Evolutionary conservation across 2,329 filamentous ascomycete species (phyloP).

Genomic region (Sordariomycetes sp.): DNA sequence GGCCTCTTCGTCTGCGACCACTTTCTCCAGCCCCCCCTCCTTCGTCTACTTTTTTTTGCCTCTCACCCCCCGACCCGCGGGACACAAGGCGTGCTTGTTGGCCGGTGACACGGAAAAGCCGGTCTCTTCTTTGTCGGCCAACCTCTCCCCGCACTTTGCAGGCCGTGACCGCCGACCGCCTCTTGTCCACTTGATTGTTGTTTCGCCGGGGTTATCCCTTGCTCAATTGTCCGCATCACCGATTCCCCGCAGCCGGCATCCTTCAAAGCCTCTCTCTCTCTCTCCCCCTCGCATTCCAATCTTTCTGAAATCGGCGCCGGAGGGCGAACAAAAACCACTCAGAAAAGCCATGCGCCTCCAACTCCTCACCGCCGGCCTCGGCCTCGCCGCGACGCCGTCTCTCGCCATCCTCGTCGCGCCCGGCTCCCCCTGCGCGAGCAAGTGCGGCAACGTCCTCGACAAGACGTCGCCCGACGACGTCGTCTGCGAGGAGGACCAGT

Average conservation of each 20-base stretch:
- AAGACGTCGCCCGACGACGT: conserved; percentile 34
- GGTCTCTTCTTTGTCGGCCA: background rate
- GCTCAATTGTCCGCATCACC: background rate
- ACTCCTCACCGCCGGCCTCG: background rate
- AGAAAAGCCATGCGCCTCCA: background rate
- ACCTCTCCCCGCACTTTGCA: background rate
- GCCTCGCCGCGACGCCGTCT: background rate
- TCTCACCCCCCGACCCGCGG: background rate
- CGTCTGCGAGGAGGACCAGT: conserved; percentile 31
- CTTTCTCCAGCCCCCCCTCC: background rate
- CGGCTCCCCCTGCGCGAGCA: conserved; percentile 35
- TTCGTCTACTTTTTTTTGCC: background rate
- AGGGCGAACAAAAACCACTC: background rate
- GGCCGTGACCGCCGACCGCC: background rate
- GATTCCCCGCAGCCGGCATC: background rate
- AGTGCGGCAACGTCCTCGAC: conserved; percentile 43
- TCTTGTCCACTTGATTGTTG: background rate
- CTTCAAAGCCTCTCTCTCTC: background rate
- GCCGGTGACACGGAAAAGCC: background rate
- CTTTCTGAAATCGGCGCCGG: background rate
- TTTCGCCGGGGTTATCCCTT: background rate
- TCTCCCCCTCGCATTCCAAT: background rate
- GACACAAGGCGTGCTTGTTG: background rate
- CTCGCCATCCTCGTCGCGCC: conserved; percentile 29
- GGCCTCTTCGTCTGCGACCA: background rate